Evolutionary conservation across 495 filamentous ascomycete species (phyloP).

Genomic region (Astrothelium macrocarpum): DNA sequence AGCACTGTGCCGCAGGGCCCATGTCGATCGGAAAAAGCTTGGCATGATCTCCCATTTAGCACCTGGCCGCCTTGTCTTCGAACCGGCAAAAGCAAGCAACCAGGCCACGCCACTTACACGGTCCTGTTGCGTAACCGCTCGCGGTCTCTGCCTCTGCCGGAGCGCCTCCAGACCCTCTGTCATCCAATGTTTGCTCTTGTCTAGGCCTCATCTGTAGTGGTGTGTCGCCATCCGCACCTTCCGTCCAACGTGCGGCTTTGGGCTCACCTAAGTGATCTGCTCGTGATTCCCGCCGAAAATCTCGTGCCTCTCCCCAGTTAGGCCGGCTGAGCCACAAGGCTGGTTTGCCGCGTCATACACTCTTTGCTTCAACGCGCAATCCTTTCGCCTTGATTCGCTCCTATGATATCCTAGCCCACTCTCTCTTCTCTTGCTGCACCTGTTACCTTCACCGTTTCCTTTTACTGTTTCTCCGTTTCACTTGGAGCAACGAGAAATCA

Average conservation of each 20-base stretch:
- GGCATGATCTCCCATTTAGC: neutral
- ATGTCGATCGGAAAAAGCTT: neutral
- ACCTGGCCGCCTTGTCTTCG: neutral
- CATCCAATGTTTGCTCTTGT: no score
- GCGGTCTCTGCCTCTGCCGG: neutral
- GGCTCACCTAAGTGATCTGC: no score
- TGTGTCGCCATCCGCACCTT: neutral
- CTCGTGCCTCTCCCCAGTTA: neutral
- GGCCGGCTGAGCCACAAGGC: neutral
- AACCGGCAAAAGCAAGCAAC: neutral
- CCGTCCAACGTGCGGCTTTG: neutral
- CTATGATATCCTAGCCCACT: neutral
- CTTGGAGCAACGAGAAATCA: neutral
- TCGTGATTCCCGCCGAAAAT: no score
- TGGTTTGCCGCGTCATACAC: constrained; percentile 6
- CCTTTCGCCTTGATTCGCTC: neutral
- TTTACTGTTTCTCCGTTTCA: constrained; percentile 1
- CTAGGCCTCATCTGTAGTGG: no score
- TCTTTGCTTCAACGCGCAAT: neutral
- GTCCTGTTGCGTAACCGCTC: constrained; percentile 1
- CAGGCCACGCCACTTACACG: constrained; percentile 1
- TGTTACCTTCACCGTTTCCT: neutral
- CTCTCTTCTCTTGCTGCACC: neutral
- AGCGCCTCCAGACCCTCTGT: neutral
- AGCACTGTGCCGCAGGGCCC: neutral